Conservation (phyloP, 2,329 filamentous ascomycete species). For the Epicoccum sorghinum region DNA sequence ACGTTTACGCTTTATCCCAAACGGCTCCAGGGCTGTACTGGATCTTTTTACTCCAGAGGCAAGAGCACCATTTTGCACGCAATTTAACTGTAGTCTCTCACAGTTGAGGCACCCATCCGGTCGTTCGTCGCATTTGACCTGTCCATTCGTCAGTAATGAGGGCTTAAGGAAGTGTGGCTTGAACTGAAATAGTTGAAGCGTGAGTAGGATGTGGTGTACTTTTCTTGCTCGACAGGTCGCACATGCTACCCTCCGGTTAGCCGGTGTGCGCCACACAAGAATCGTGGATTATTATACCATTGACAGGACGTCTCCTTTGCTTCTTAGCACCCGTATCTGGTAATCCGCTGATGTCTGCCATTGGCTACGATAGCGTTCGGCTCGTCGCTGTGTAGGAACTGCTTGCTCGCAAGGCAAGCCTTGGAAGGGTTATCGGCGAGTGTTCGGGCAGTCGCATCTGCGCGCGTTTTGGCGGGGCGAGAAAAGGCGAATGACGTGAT, state of each 20-base stretch:
- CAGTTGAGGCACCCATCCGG: conserved; percentile 40
- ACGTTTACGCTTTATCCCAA: conserved; percentile 40
- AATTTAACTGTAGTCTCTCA: conserved; percentile 36
- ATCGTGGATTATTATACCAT: conserved; percentile 21
- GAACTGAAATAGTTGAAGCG: no score
- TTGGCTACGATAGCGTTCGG: conserved; percentile 20
- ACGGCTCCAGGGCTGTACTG: conserved; percentile 23
- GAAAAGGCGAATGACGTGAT: conserved; percentile 15
- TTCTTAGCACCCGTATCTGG: conserved; percentile 25
- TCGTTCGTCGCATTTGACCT: conserved; percentile 44
- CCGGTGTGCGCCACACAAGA: not conserved
- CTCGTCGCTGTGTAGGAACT: conserved; percentile 15
- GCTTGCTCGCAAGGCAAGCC: conserved; percentile 2
- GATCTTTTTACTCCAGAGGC: conserved; percentile 22
- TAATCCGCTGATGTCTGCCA: conserved; percentile 11
- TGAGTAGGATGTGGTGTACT: conserved; percentile 10
- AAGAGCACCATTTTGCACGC: conserved; percentile 33
- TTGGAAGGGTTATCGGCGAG: conserved; percentile 14
- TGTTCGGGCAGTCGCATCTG: conserved; percentile 14
- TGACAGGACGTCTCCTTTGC: conserved; percentile 34
- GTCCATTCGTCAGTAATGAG: conserved; percentile 5
- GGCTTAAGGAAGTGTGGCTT: no score
- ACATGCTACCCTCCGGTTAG: conserved; percentile 24
- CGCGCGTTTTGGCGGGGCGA: conserved; percentile 13
- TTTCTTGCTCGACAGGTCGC: conserved; percentile 29